Evolutionary conservation across 2,329 filamentous ascomycete genomes (phyloP), one percentile per base, ranked within the genome.

Genomic region (Nothophoma quercina): DNA sequence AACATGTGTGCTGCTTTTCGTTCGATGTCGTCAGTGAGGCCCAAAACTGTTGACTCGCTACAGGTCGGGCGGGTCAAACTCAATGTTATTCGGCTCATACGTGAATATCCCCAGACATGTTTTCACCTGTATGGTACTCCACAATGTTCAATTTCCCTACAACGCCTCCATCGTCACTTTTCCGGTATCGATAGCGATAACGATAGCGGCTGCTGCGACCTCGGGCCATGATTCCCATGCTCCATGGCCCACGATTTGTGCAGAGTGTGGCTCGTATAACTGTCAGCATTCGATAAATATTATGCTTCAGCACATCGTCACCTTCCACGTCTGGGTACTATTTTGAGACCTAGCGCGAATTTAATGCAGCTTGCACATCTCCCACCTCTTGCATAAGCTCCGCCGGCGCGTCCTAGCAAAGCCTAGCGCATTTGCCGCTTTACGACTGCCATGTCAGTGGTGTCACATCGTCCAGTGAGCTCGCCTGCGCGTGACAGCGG

Each of bases 231-330:
- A 15, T 26, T 35, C 38, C 50, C 33, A 47, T 22, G 16, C 15
- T 42, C 32, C 30, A 30, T 16, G 13, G 32, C 32, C 19, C 38
- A 30, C 34, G 45, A 63, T 45, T 71, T 70, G 63, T 72, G 68
- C 68, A 69, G 48, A 47, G 43, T 41, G 52, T 51, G 41, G 34
- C 29, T 64, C 62, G 69, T 70, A 68, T 68, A 65, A 58, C 40
- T 60, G 65, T 65, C 68, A 69, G 69, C 69, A 64, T 62, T 66
- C 67, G 64, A 72, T 71, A 69, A 62, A 55, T 60, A 47, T 57
- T 59, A 62, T 62, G 56, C 61, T 51, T 51, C 52, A 43, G 49
- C 59, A 49, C 47, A 64, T 59, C 56, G 52, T 59, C 51, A 54
- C 49, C 49, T 55, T 51, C 40, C 41, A 55, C 55, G 60, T 47